These are phyloP conservation scores for Zygosaccharomyces siamensis DNA, from an alignment of 805 yeast genomes.

Conservation along the genomic window DNA sequence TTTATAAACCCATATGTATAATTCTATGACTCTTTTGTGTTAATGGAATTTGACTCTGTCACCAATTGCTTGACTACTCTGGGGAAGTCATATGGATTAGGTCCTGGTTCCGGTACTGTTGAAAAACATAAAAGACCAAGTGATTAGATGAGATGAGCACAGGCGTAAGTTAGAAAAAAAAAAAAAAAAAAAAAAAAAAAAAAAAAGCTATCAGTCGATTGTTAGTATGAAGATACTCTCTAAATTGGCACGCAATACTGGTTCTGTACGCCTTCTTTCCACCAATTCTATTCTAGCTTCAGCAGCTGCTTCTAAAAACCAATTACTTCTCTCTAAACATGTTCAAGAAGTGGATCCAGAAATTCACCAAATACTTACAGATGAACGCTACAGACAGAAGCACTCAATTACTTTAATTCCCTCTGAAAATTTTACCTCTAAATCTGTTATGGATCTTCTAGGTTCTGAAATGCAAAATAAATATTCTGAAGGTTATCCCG, in stretches of 20 bases:
- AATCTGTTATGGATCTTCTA: constrained; percentile 86
- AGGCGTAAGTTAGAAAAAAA: background rate
- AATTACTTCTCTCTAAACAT: constrained; percentile 50
- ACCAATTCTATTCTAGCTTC: background rate
- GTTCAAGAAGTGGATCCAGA: constrained; percentile 78
- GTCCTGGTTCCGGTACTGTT: background rate
- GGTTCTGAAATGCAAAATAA: constrained; percentile 98
- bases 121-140: background rate
- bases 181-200: background rate
- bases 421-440: constrained; percentile 93
- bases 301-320: constrained; percentile 16
- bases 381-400: constrained; percentile 81
- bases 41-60: background rate
- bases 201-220: background rate
- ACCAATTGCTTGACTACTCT: background rate
- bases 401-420: constrained; percentile 91
- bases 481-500: constrained; percentile 98
- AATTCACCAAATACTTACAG: constrained; percentile 68
- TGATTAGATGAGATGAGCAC: background rate
- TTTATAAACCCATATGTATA: too few relatives aligned
- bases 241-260: constrained; percentile 13
- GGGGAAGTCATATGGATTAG: background rate
- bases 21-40: background rate
- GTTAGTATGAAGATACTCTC: constrained; percentile 12
- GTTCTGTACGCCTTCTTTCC: constrained; percentile 13